Conservation (phyloP, 306 rosid species). For the Sophora flavescens region DNA sequence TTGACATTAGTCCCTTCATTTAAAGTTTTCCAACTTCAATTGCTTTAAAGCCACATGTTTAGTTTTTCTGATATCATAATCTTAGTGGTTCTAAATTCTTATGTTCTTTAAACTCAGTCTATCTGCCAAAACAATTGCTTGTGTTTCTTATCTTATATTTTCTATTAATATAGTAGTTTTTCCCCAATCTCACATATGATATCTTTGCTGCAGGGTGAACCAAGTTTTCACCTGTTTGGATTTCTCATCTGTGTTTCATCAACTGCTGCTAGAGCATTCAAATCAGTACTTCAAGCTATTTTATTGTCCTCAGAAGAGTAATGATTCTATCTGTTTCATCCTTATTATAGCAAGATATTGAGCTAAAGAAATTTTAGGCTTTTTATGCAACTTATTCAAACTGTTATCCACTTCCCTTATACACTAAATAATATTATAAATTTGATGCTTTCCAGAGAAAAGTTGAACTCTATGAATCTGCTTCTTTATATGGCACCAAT, state of each 20-base stretch:
- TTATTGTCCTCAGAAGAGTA: slow-evolving; percentile 46
- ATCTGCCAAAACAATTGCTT: background rate
- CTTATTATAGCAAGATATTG: background rate
- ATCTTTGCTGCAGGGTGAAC: slow-evolving; percentile 38
- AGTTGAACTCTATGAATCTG: slow-evolving; percentile 45
- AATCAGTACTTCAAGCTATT: slow-evolving; percentile 45
- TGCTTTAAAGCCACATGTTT: background rate
- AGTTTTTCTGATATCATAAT: no score
- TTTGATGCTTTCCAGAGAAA: slow-evolving; percentile 22
- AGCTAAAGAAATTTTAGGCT: background rate
- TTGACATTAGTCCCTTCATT: no score
- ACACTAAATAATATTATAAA: background rate
- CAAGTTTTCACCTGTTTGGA: slow-evolving; percentile 44
- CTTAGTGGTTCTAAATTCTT: no score
- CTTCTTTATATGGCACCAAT: slow-evolving; percentile 47
- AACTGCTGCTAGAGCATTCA: slow-evolving; percentile 47
- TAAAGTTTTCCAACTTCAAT: background rate
- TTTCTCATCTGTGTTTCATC: slow-evolving; percentile 39
- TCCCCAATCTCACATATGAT: background rate
- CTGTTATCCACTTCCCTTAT: no score
- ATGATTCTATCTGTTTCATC: background rate
- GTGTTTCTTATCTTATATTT: background rate
- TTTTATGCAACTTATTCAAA: background rate
- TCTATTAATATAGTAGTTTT: background rate
- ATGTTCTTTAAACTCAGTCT: background rate